Base-by-base conservation (phyloP, 768 basidiomycete genomes). In the Phanerochaete sordida region DNA sequence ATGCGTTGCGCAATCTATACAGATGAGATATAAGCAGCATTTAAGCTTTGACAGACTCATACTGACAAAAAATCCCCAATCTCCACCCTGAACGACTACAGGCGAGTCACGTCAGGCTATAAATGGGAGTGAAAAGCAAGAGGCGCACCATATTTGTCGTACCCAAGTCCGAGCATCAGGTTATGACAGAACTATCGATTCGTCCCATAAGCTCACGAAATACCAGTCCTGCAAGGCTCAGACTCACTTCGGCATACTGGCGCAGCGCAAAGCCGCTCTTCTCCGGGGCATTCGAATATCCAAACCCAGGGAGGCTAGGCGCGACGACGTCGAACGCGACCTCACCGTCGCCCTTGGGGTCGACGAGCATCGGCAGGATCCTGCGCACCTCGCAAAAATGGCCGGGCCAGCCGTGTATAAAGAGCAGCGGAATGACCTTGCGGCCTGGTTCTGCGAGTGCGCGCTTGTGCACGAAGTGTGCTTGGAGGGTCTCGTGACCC, bases 361-460 rank as follows among this genome's bases (percentile, higher is more conserved):
- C 74, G 0, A 78, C 74, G 61, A 89, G 70, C 4, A 85, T 66
- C 2, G 84, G 82, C 0, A 88, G 69, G 6, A 88, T 72, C 72
- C 86, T 87, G 39, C 73, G 67, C 8, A 79, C 81, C 71, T 88
- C 85, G 26, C 80, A 56, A 67, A 86, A 84, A 57, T 79, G 76
- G 54, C 86, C 85, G 0, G 85, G 84, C 86, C 87, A 87, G 43
- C 86, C 86, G 59, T 87, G 85, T 16, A 85, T 77, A 62, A 82
- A 86, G 28, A 87, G 70, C n/a, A 88, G 67, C 1, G 85, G 84
- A 28, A 87, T 81, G 0, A 84, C 84, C n/a, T 72, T 65, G 8
- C 39, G 7, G 11, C 39, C 39, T 43, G 4, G 8, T 11, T 4
- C 39, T 16, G 7, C 39, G 8, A 35, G 7, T 7, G 58, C 74